Conservation (phyloP, 2,329 filamentous ascomycete genomes). For the Niveomyces coronatus region DNA sequence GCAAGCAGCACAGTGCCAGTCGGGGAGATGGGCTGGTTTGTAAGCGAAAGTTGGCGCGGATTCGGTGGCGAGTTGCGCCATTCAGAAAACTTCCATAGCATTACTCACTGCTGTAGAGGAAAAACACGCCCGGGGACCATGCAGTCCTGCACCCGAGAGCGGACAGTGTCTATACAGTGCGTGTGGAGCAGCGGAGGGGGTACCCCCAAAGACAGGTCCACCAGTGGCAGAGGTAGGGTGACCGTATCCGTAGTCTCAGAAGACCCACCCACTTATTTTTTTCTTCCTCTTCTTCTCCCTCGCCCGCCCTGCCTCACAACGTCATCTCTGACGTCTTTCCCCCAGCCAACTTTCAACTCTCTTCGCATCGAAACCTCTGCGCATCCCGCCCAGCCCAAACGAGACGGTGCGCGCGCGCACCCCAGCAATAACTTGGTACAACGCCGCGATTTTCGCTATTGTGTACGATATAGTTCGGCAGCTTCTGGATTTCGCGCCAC, state of each 20-base stretch:
- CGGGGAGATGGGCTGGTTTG: too few species aligned
- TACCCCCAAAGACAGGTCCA: too few species aligned
- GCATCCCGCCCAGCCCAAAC: constrained; percentile 1
- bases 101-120: too few species aligned
- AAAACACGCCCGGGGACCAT: background rate
- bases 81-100: too few species aligned
- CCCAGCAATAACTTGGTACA: background rate
- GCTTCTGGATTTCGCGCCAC: constrained; percentile 11
- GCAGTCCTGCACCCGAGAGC: too few species aligned
- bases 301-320: constrained; percentile 27
- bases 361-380: constrained; percentile 3
- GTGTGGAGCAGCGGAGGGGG: too few species aligned
- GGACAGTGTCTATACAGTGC: too few species aligned
- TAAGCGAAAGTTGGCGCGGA: too few species aligned
- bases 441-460: background rate
- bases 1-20: too few species aligned
- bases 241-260: constrained; percentile 6
- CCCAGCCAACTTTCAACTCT: constrained; percentile 16
- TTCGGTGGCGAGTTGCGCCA: constrained; percentile 9
- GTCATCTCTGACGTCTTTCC: constrained; percentile 39
- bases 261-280: constrained; percentile 17
- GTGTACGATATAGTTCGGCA: constrained; percentile 12
- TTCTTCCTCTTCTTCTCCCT: constrained; percentile 21
- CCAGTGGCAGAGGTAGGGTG: background rate
- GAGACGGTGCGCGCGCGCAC: background rate